These are phyloP conservation scores for Arthroderma sp. DNA, from an alignment of 2,329 filamentous ascomycete species.

Conservation along the genomic window DNA sequence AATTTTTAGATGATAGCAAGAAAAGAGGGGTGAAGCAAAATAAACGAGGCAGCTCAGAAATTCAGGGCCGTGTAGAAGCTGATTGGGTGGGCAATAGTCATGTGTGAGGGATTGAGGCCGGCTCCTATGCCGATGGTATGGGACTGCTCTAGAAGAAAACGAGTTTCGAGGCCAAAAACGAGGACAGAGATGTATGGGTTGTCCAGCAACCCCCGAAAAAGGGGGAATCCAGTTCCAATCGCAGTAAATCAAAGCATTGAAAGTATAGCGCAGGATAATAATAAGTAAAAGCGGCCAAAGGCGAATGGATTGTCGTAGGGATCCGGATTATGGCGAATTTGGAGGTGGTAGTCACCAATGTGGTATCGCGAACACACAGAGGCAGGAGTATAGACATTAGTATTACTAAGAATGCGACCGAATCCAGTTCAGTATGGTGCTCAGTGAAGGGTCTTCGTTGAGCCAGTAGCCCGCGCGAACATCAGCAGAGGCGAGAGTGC, in stretches of 20 bases:
- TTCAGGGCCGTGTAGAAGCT: background rate
- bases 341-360: background rate
- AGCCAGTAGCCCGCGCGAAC: constrained; percentile 49
- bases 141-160: background rate
- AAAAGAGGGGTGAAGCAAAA: background rate
- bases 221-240: background rate
- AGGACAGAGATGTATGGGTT: background rate
- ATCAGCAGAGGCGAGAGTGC: constrained; percentile 45
- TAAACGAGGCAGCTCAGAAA: background rate
- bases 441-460: constrained; percentile 46
- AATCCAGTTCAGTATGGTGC: constrained; percentile 38
- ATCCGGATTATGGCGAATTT: background rate
- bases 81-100: background rate
- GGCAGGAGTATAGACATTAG: background rate
- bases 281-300: background rate
- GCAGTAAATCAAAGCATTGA: background rate
- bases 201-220: background rate
- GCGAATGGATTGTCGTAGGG: background rate
- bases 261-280: background rate
- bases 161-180: background rate
- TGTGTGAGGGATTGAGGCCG: background rate
- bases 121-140: background rate
- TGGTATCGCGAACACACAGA: background rate
- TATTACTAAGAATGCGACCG: constrained; percentile 20
- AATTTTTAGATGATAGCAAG: background rate